A percentile compares a stretch with the other conserved stretches of the same genome.
These are phyloP conservation scores for Mortierella sp. DNA, from an alignment of 371 early-diverging fungal genomes.

Conservation along the genomic window DNA sequence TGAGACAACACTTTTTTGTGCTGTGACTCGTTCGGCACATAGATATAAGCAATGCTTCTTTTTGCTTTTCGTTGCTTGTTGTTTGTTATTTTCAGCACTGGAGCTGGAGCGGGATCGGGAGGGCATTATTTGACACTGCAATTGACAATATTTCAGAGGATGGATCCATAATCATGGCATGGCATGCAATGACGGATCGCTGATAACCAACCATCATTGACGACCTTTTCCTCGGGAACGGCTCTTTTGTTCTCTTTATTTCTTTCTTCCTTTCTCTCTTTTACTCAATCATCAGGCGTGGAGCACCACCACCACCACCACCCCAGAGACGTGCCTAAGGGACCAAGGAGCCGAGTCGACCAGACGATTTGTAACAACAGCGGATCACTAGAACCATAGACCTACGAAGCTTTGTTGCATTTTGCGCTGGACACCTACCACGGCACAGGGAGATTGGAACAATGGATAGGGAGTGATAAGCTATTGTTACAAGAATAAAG, in stretches of 20 bases:
- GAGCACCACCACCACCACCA: constrained; percentile 57
- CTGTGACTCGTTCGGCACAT: neutral
- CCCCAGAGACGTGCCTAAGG: constrained; percentile 52
- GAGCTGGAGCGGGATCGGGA: constrained; percentile 17
- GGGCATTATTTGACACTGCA: neutral
- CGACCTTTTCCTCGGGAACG: constrained; percentile 35
- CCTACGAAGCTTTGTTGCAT: neutral
- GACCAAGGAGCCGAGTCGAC: constrained; percentile 12
- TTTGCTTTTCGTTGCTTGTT: neutral
- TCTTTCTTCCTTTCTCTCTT: constrained; percentile 18
- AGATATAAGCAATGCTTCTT: neutral
- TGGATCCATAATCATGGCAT: constrained; percentile 8
- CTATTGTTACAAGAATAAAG: neutral
- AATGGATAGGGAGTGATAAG: neutral
- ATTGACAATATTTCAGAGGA: neutral
- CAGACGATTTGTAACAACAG: neutral
- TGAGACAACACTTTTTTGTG: neutral
- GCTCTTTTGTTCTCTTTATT: constrained; percentile 20
- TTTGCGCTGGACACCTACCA: neutral
- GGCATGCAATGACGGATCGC: constrained; percentile 4
- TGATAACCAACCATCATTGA: constrained; percentile 17
- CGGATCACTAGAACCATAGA: neutral
- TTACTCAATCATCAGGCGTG: constrained; percentile 33
- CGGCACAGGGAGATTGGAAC: constrained; percentile 6
- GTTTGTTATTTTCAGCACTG: neutral